Evolutionary conservation across 2,329 filamentous ascomycete genomes (phyloP), one percentile per base, ranked within the genome.

Genomic region (Nakataea oryzae): DNA sequence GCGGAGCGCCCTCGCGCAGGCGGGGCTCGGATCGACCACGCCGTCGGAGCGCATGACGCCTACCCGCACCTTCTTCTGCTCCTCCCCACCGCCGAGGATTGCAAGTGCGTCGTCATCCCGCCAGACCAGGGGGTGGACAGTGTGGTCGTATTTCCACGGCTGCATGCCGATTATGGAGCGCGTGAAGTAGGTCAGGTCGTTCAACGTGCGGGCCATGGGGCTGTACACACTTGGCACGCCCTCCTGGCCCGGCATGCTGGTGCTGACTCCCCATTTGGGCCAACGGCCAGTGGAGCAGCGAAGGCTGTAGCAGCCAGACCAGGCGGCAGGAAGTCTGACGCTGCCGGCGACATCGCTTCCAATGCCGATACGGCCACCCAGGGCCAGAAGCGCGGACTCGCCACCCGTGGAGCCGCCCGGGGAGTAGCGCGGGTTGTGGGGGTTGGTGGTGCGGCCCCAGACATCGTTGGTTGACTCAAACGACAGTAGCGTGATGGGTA

Each of bases 241-340:
- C 71, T 97, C 93, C 72, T 97, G 92, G 0, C 93, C 93, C 0
- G 90, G 86, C 91, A 96, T 96, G 68, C 89, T 93, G 0, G 93
- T 96, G 64, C 84, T 84, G 71, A 91, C 86, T 12, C 91, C 91
- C 55, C 85, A 81, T 73, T 96, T 96, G 1, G 91, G 91, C 91
- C 93, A 97, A 59, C 93, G 83, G 1, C 93, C 93, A 1, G 90
- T 96, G 3, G 90, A 93, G 75, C 93, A 96, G 47, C 90, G 86
- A 28, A 97, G 76, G 24, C 89, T 88, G 74, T 96, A 97, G 71
- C 93, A 91, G 11, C 93, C 93, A 2, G 89, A 89, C 77, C 92
- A 97, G 68, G 96, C 91, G 6, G 93, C 93, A 0, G 93, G 93
- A 2, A 84, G 87, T 61, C 93, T 84, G 6, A 97, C 92, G 21